Conservation (phyloP, 495 filamentous ascomycete species). For the Penicillium angulare region DNA sequence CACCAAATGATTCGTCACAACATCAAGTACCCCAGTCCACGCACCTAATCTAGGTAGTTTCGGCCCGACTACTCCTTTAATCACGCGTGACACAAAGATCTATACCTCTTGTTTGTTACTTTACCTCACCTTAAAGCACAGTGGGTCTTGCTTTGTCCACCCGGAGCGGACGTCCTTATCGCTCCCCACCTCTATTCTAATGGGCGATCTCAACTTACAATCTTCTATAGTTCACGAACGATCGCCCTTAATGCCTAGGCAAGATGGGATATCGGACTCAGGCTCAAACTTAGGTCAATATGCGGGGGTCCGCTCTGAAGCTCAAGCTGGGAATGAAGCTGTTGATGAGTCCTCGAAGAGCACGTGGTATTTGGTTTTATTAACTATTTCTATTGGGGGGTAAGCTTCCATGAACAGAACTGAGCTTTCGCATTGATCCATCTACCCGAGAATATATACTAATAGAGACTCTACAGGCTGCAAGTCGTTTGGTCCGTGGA, state of each 20-base stretch:
- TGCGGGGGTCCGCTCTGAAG: too few relatives aligned
- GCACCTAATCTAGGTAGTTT: neutral
- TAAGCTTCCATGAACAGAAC: conserved; percentile 42
- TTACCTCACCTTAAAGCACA: neutral
- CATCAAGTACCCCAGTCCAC: neutral
- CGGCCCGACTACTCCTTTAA: neutral
- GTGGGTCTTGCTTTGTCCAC: conserved; percentile 13
- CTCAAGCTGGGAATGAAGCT: too few relatives aligned
- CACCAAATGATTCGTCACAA: conserved; percentile 2
- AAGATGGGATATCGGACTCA: too few relatives aligned
- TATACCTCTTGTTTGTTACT: too few relatives aligned
- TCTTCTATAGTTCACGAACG: conserved; percentile 20
- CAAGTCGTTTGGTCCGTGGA: conserved; percentile 96
- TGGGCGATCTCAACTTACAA: conserved; percentile 6
- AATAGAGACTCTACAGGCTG: too few relatives aligned
- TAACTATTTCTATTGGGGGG: conserved; percentile 81
- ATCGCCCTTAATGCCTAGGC: conserved; percentile 37
- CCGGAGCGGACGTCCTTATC: too few relatives aligned
- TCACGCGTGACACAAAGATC: neutral
- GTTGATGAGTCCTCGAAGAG: conserved; percentile 60
- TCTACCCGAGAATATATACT: too few relatives aligned
- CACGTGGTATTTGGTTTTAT: conserved; percentile 74
- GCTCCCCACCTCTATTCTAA: too few relatives aligned
- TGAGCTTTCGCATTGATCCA: too few relatives aligned
- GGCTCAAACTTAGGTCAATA: too few relatives aligned